Base-by-base conservation (phyloP, 345 rosid genomes). In the Acer saccharum region DNA sequence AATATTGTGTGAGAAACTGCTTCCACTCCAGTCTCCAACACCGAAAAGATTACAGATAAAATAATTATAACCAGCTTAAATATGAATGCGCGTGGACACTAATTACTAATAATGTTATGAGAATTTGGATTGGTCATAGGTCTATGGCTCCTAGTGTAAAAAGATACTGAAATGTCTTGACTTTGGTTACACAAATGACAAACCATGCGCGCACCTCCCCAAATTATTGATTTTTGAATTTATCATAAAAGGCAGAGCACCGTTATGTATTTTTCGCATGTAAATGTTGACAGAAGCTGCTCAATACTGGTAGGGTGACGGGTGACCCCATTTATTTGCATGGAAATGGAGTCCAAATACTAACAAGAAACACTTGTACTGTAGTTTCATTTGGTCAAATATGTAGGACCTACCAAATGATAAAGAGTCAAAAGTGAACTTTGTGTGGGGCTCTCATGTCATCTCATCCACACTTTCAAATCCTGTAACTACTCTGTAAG, bases 401-500 rank as follows among this genome's bases (percentile, higher is more conserved):
- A n/a, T 10, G 46, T 52, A 61, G 80, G 84, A 29, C 81, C 78
- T 25, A 0, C 3, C 25, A n/a, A 41, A 25, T 46, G 6, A 76
- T 39, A 44, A 61, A 50, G 12, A 72, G 80, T 67, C 80, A 71
- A 80, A 81, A 68, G 75, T 72, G 1, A 17, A 48, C 12, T 12
- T 9, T n/a, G 20, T 20, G 48, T 13, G 55, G 67, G 78, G 20
- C 75, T 63, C 54, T 57, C 23, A 2, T 57, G 55, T 50, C 55
- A 3, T 13, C 17, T 50, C 55, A 50, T 50, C 39, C 0, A 35
- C 39, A 35, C 7, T 35, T 35, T 32, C 39, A 32, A 0, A 32
- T 4, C 39, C 39, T 32, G 39, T 32, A n/a, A n/a, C n/a, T n/a
- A n/a, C n/a, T n/a, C n/a, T n/a, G n/a, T n/a, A n/a, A n/a, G n/a